Base-by-base conservation (phyloP, 73 alveolate genomes). In the Breviolum minutum region DNA sequence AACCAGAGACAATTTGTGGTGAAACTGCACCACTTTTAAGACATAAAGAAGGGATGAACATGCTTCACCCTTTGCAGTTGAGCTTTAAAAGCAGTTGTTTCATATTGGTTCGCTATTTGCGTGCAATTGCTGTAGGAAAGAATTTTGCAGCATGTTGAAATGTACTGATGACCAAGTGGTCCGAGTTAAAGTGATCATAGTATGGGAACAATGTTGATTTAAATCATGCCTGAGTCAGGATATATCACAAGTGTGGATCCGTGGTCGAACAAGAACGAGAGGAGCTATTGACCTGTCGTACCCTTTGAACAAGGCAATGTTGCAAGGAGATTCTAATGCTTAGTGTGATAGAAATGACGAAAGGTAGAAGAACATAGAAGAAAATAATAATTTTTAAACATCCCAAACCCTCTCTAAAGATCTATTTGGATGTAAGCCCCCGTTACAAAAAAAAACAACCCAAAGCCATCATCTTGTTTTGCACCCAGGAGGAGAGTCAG, bases 171-270 rank as follows among this genome's bases (percentile, higher is more conserved):
- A 11, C 63, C 87, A 9, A 77, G 13, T 20, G 81, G 81, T 22
- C 10, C 40, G 32, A 17, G 10, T 22, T 71, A 5, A 11, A 76
- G 20, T 76, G n/a, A 61, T 76, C 62, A 27, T 61, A 9, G 11
- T 17, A 27, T 76, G 85, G 85, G 60, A 13, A 8, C 85, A 8
- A 2, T 12, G 85, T n/a, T 71, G 26, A 29, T 27, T 40, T 40
- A 0, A 40, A 40, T 40, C 0, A 40, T 76, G 22, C 60, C 87
- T 22, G 17, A 40, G 27, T 26, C 80, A 91, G 97, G 98, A 73
- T 92, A 70, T 92, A 92, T 63, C 98, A 92, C 90, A 92, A 92
- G 27, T 92, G 98, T 62, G 98, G 98, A 30, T 63, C 79, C 7
- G 30, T 2, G 17, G 2, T 32, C 17, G 90, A 54, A 11, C 40